Percentiles rank a stretch among this genome's conserved stretches.
Conservation (phyloP, 169 alveolate genomes). For the Perkinsus marinus region DNA sequence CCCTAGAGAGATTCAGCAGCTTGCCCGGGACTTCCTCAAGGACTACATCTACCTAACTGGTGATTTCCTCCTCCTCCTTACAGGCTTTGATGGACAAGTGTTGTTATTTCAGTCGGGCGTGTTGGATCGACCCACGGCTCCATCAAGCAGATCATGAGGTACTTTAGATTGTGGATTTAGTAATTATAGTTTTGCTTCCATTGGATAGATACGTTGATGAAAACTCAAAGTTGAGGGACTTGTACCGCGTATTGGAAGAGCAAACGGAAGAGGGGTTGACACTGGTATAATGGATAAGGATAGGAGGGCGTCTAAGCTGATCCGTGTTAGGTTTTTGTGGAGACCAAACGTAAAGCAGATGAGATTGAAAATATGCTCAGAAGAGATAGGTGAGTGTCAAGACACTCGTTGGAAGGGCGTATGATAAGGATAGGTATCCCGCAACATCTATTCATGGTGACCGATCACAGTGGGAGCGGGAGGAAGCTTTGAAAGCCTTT, state of each 20-base stretch:
- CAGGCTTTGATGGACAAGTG: not conserved
- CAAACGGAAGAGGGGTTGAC: slow-evolving; percentile 40
- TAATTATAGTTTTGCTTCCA: not conserved
- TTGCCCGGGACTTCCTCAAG: slow-evolving; percentile 70
- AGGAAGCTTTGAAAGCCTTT: slow-evolving; percentile 58
- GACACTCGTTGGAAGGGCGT: slow-evolving; percentile 18
- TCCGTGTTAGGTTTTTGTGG: slow-evolving; percentile 46
- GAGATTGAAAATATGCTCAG: slow-evolving; percentile 43
- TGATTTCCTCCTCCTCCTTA: not conserved
- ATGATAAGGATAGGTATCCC: slow-evolving; percentile 49
- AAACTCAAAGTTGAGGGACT: slow-evolving; percentile 57
- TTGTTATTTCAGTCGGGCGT: slow-evolving; percentile 52
- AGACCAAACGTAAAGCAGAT: slow-evolving; percentile 71
- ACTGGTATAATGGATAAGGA: not conserved
- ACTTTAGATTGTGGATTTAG: not conserved
- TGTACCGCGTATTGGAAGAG: slow-evolving; percentile 56
- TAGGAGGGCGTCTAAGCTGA: not conserved
- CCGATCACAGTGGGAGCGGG: slow-evolving; percentile 81
- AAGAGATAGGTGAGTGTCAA: not conserved
- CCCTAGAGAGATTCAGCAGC: slow-evolving; percentile 73
- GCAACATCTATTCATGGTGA: slow-evolving; percentile 88
- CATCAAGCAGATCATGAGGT: slow-evolving; percentile 51
- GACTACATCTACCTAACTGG: slow-evolving; percentile 62
- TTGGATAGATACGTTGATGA: slow-evolving; percentile 67
- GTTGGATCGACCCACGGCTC: slow-evolving; percentile 86